Conservation (phyloP, 768 basidiomycete genomes). For the Boletus vermiculosoides region DNA sequence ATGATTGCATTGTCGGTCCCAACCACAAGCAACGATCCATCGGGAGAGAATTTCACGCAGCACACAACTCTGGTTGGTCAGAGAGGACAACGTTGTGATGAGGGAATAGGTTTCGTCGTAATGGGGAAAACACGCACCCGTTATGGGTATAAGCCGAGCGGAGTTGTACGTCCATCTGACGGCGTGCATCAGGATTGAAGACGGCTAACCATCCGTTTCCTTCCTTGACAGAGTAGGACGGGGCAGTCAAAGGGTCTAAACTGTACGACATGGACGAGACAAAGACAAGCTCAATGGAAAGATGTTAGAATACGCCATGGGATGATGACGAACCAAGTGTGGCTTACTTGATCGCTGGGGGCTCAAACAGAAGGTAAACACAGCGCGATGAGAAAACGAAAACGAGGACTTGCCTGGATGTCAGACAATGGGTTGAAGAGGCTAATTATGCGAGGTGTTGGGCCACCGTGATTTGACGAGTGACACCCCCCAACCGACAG, state of each 20-base stretch:
- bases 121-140: conserved; percentile 50
- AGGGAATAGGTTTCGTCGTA: conserved; percentile 6
- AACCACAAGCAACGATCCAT: conserved; percentile 33
- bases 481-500: neutral
- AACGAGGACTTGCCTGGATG: neutral
- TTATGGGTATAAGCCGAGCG: conserved; percentile 80
- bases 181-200: conserved; percentile 48
- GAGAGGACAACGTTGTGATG: neutral
- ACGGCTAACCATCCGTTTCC: conserved; percentile 53
- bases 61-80: conserved; percentile 27
- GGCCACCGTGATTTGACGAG: neutral
- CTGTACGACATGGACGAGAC: conserved; percentile 20
- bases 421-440: neutral
- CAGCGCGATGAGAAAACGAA: neutral
- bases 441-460: neutral
- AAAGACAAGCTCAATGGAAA: neutral
- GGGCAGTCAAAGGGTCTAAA: conserved; percentile 31
- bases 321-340: neutral
- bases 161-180: conserved; percentile 51
- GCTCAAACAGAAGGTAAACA: neutral
- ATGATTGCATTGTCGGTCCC: conserved; percentile 33
- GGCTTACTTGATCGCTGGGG: conserved; percentile 7
- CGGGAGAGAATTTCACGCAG: conserved; percentile 33
- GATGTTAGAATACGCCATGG: conserved; percentile 5
- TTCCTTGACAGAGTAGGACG: conserved; percentile 39